Evolutionary conservation across 2,329 filamentous ascomycete genomes (phyloP), one percentile per base, ranked within the genome.

Genomic region (Capronia coronata): DNA sequence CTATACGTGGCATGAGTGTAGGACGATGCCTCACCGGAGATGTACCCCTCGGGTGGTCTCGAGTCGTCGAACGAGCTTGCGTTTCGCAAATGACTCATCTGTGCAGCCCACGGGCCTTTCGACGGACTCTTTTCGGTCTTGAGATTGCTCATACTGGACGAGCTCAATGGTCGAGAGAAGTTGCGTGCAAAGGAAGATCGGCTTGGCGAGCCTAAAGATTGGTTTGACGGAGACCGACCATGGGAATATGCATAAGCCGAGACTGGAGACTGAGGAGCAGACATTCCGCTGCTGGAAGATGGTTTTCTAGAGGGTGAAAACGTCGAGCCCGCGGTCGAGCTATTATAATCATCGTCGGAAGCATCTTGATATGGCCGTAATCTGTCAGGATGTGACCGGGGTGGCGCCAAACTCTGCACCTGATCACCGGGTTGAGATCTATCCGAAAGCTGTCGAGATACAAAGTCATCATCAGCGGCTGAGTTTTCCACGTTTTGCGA

Each of bases 1-100:
- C 79, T 73, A 63, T 89, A 95, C 52, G 86, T 94, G 6, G 88
- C 84, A 65, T 96, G 93, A 13, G 87, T 86, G 64, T 94, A 94
- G 0, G 89, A 87, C 0, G 84, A 76, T 2, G 81, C 78, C 32
- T 55, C 46, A 1, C 51, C 56, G 29, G 52, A 39, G 1, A 61
- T 21, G 32, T 47, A 60, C 2, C 52, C 59, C 11, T 57, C 46
- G 11, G 57, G 51, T 2, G 52, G 50, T 45, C 50, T 44, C 19
- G 56, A 41, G 16, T 54, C 59, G 37, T 61, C 59, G 32, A 59
- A 60, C 27, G 58, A 59, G n/a, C 49, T 52, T 18, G 54, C 30
- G 11, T 30, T 43, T 16, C 54, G 44, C 2, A 56, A 47, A 32
- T 55, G 51, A 38, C 51, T 46, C 23, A 48, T n/a, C 16, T 42